phyloP scores from a whole-genome alignment of 2,329 filamentous ascomycete species.

The Penicillium sp. region DNA sequence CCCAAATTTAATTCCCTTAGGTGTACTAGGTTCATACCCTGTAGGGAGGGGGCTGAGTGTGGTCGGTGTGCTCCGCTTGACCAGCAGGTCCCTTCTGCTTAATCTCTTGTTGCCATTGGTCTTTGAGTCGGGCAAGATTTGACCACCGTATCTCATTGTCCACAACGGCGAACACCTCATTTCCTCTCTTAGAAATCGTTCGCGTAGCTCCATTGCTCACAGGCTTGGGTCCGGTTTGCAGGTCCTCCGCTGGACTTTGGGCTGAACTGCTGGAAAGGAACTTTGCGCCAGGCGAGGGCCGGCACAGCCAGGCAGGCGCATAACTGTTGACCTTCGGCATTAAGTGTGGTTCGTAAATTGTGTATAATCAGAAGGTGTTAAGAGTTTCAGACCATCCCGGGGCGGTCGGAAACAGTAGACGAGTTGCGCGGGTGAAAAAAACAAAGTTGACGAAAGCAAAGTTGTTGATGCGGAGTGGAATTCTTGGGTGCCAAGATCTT shows the following conservation, averaged over 20 bases:
- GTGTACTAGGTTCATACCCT: constrained; percentile 23
- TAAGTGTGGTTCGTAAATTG: constrained; percentile 9
- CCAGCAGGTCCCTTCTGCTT: constrained; percentile 27
- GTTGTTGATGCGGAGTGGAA: constrained; percentile 24
- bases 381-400: constrained; percentile 8
- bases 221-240: constrained; percentile 25
- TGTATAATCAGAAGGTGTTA: background rate
- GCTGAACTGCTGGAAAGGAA: constrained; percentile 64
- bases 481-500: constrained; percentile 25
- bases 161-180: constrained; percentile 83
- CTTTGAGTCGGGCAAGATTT: constrained; percentile 77
- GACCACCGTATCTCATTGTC: constrained; percentile 92
- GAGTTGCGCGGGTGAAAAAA: background rate
- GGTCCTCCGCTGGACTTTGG: constrained; percentile 33
- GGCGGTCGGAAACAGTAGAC: background rate
- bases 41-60: constrained; percentile 37
- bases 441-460: constrained; percentile 4
- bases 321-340: constrained; percentile 88
- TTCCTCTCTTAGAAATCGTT: constrained; percentile 76
- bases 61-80: constrained; percentile 19
- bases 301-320: constrained; percentile 82
- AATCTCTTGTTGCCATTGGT: constrained; percentile 48
- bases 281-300: constrained; percentile 71
- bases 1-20: background rate
- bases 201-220: constrained; percentile 44